Evolutionary conservation across 495 filamentous ascomycete species (phyloP), one percentile per base, ranked within the genome.

Genomic region (Aspergillus nidulans): DNA sequence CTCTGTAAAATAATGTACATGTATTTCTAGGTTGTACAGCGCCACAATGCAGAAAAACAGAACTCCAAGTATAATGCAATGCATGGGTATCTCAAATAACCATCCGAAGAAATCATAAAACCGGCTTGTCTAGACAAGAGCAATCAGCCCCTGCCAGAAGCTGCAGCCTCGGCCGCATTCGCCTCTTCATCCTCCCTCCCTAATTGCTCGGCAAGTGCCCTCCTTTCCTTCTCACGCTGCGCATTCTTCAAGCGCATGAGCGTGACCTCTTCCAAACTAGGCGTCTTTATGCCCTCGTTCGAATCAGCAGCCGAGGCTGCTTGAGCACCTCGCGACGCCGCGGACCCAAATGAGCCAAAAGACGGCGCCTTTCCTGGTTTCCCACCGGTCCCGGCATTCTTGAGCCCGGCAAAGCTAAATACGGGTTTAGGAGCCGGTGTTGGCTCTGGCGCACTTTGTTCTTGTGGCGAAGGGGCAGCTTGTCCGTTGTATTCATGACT

Each of bases 241-340:
- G 81, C 81, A 52, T 78, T 82, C 60, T 82, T 84, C 49, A 87
- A 56, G 28, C 81, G 70, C 65, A 85, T 86, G 64, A 85, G 65
- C 1, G 79, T 85, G 53, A 79, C 58, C 34, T 87, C 83, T 60
- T 86, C 73, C 26, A 84, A 51, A 53, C 75, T 85, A 2, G 80
- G 80, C 21, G 71, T 72, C 47, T 66, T 68, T 12, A 64, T 19
- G 2, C 61, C 10, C 2, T 12, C 58, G 36, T 67, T 65, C 10
- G 67, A 65, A 4, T 64, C 61, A 19, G 66, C 64, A 19, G 72
- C 62, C 7, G 65, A 54, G 1, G 67, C 64, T 55, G 65, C 61
- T 40, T 64, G 72, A 25, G 63, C 61, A 36, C 51, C 60, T 52
- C 56, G 62, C 48, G 62, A 61, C 18, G 57, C 59, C 6, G 60